phyloP scores from a whole-genome alignment of 1,284 basidiomycete genomes.

The Cutaneotrichosporon mucoides region DNA sequence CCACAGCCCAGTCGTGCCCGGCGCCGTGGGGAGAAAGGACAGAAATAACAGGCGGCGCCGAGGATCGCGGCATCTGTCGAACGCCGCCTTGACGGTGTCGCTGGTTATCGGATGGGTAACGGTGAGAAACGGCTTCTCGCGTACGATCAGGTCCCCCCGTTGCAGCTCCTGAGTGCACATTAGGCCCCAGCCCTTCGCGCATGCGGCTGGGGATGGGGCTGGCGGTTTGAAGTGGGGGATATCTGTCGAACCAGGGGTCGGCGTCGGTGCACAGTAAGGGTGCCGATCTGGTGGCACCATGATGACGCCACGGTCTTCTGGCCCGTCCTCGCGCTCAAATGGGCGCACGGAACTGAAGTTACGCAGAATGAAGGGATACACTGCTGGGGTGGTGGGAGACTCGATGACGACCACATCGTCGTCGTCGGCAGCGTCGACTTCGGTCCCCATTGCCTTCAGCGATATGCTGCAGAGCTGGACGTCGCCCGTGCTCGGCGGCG shows the following conservation, averaged over 20 bases:
- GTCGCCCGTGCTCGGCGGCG: too few species aligned
- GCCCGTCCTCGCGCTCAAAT: not conserved
- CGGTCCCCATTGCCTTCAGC: not conserved
- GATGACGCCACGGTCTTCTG: not conserved
- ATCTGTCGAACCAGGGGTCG: not conserved
- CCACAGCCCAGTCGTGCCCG: not conserved
- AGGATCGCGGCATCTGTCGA: not conserved
- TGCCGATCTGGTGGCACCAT: not conserved
- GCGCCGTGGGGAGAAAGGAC: too few species aligned
- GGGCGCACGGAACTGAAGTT: not conserved
- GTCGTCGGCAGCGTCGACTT: not conserved
- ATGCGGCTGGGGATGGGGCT: not conserved
- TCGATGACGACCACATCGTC: not conserved
- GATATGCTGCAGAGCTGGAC: not conserved
- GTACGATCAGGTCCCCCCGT: not conserved
- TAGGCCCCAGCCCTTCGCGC: not conserved
- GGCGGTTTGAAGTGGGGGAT: not conserved
- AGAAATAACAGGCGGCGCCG: too few species aligned
- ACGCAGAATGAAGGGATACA: not conserved
- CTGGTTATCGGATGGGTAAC: not conserved
- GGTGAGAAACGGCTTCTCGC: conserved; percentile 1
- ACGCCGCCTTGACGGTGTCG: not conserved
- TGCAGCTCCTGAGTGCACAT: not conserved
- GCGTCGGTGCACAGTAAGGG: not conserved
- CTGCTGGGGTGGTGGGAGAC: not conserved